Evolutionary conservation across 176 grass and related monocot genomes (phyloP).

Genomic region (Chloris gayana): DNA sequence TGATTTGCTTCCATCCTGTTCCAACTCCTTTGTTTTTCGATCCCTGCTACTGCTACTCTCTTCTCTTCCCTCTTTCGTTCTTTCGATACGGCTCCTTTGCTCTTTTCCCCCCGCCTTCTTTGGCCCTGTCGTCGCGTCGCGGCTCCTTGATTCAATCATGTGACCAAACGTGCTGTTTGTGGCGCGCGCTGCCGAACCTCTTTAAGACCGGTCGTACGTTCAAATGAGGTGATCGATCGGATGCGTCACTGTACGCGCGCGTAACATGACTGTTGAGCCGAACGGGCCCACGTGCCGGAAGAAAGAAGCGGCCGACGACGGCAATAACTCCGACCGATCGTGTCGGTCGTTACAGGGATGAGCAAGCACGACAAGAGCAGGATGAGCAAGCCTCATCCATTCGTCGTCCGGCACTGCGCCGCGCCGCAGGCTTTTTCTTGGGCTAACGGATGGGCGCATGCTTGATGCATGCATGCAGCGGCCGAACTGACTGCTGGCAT

Average conservation of each 20-base stretch:
- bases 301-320: too few relatives aligned
- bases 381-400: too few relatives aligned
- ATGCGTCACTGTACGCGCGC: not conserved
- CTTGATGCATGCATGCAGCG: conserved; percentile 16
- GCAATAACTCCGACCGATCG: too few relatives aligned
- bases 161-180: conserved; percentile 40
- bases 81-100: conserved; percentile 42
- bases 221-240: not conserved
- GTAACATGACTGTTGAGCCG: conserved; percentile 20
- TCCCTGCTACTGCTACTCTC: too few relatives aligned
- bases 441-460: conserved; percentile 24
- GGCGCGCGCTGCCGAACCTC: not conserved
- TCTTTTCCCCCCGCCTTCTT: not conserved
- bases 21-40: conserved; percentile 27
- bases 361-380: too few relatives aligned
- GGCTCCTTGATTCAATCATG: conserved; percentile 31
- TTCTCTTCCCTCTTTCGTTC: conserved; percentile 30
- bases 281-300: too few relatives aligned
- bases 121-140: not conserved
- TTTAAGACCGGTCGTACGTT: not conserved
- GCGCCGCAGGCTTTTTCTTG: not conserved
- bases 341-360: too few relatives aligned
- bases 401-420: not conserved
- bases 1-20: conserved; percentile 38
- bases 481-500: conserved; percentile 4